Evolutionary conservation across 345 rosid species (phyloP).

Genomic region (Laguncularia racemosa): DNA sequence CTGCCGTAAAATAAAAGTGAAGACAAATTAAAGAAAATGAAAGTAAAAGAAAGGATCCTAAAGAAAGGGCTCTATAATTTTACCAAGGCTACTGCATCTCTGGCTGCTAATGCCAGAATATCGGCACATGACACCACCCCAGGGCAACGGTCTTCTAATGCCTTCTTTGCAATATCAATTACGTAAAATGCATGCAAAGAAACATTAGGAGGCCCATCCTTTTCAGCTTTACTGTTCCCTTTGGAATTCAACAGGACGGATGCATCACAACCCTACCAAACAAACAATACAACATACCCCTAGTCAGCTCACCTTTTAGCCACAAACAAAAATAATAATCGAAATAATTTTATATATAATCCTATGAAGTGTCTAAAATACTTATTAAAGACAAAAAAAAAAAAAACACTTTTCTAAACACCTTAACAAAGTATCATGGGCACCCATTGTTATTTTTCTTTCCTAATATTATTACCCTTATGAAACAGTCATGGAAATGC

Average conservation of each 20-base stretch:
- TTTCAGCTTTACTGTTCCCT: constrained; percentile 64
- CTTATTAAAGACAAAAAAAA: no score
- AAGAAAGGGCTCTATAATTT: constrained; percentile 5
- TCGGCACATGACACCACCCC: constrained; percentile 89
- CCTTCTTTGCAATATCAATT: constrained; percentile 71
- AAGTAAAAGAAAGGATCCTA: no score
- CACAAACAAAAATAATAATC: no score
- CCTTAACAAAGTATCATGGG: no score
- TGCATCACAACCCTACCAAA: constrained; percentile 76
- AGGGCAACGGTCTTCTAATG: constrained; percentile 65
- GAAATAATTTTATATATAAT: no score
- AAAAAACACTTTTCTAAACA: no score
- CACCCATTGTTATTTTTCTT: no score
- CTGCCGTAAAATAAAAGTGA: no score
- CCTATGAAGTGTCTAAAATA: no score
- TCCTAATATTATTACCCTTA: constrained; percentile 31
- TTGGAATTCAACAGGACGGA: constrained; percentile 68
- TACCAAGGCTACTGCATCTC: constrained; percentile 73
- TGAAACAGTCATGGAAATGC: constrained; percentile 87
- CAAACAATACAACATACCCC: not conserved
- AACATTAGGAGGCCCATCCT: constrained; percentile 86
- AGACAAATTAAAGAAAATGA: no score
- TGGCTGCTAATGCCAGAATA: constrained; percentile 72
- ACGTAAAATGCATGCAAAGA: constrained; percentile 86
- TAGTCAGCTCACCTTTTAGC: no score